Evolutionary conservation across 805 yeast genomes (phyloP).

Genomic region (baker's yeast (Saccharomyces cerevisiae)): DNA sequence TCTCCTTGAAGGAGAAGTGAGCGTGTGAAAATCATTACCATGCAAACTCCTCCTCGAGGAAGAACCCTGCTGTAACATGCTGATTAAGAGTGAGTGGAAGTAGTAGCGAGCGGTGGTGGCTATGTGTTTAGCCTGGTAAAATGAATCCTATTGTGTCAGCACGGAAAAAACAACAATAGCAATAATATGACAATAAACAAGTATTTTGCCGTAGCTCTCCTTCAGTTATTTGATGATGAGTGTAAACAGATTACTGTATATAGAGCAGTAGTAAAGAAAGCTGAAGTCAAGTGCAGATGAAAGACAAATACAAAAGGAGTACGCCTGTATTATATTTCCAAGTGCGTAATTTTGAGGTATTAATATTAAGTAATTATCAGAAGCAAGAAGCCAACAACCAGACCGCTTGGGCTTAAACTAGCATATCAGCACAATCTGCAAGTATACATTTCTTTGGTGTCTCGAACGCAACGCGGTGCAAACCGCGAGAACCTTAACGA

Average conservation of each 20-base stretch:
- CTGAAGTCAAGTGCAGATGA: not conserved
- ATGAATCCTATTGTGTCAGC: not conserved
- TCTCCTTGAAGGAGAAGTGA: not conserved
- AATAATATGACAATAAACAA: not conserved
- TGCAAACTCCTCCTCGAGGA: not conserved
- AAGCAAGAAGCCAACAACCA: not conserved
- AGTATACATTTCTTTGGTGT: not conserved
- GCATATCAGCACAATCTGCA: not conserved
- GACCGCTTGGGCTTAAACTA: not conserved
- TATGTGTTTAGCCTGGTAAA: not conserved
- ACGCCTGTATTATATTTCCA: not conserved
- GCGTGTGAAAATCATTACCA: not conserved
- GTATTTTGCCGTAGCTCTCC: not conserved
- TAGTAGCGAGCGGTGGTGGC: not conserved
- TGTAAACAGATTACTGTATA: not conserved
- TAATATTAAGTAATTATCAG: not conserved
- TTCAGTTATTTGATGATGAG: not conserved
- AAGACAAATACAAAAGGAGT: not conserved
- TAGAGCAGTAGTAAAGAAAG: not conserved
- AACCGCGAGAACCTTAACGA: not conserved
- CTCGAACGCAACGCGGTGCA: not conserved
- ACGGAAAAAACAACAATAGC: not conserved
- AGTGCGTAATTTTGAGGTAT: not conserved
- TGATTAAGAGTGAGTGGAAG: not conserved
- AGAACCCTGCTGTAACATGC: not conserved